Percentiles rank a stretch among this genome's conserved stretches.
Conservation (phyloP, 768 basidiomycete genomes). For the Brasilioporus rufonigricans region DNA sequence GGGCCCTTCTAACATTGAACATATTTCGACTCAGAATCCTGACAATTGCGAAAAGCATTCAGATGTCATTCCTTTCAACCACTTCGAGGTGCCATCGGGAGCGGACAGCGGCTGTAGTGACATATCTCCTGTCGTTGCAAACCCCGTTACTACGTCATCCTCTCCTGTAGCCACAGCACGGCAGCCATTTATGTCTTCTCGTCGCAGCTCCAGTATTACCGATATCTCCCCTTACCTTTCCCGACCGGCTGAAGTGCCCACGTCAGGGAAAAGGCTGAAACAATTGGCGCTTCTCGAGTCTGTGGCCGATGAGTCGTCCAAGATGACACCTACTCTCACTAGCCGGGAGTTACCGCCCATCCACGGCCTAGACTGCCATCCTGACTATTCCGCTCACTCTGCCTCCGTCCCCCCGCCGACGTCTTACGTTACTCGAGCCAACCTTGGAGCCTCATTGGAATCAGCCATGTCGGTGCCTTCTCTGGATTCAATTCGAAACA, state of each 20-base stretch:
- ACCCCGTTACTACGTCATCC: slow-evolving; percentile 8
- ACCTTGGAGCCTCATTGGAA: slow-evolving; percentile 36
- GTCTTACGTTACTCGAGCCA: slow-evolving; percentile 13
- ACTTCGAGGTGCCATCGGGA: neutral
- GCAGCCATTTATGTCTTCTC: slow-evolving; percentile 26
- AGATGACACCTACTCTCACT: slow-evolving; percentile 46
- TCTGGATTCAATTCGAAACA: slow-evolving; percentile 7
- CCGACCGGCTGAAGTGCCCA: slow-evolving; percentile 49
- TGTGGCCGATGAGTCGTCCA: slow-evolving; percentile 71
- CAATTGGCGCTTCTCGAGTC: slow-evolving; percentile 70
- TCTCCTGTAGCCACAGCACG: slow-evolving; percentile 15
- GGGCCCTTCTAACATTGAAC: slow-evolving; percentile 2
- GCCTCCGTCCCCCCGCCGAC: slow-evolving; percentile 31
- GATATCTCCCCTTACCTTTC: slow-evolving; percentile 72
- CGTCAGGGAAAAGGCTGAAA: slow-evolving; percentile 61
- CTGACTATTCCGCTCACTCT: slow-evolving; percentile 17
- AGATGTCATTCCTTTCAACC: neutral
- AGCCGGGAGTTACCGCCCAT: slow-evolving; percentile 23
- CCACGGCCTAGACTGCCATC: neutral
- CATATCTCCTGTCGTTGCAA: slow-evolving; percentile 7
- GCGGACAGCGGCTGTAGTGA: slow-evolving; percentile 2
- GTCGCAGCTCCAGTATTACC: slow-evolving; percentile 47
- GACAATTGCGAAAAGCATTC: slow-evolving; percentile 6
- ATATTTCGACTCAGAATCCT: slow-evolving; percentile 1
- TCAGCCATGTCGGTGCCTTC: slow-evolving; percentile 18